These are phyloP conservation scores for Rhodotorula sphaerocarpa DNA, from an alignment of 768 basidiomycete species.

Conservation along the genomic window DNA sequence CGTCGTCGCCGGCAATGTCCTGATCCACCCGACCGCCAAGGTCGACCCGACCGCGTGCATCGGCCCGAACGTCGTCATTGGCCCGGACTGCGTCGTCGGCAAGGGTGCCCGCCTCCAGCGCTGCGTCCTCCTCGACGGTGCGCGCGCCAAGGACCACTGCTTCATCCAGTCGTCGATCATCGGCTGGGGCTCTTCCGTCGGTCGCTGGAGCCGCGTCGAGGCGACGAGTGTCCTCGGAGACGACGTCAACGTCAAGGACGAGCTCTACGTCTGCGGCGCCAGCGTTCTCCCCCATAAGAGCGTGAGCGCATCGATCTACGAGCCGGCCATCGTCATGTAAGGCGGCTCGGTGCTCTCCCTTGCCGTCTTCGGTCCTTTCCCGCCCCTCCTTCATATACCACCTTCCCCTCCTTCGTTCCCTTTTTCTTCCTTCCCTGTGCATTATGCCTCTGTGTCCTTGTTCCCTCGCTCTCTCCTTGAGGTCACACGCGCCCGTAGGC, in stretches of 20 bases:
- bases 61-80: conserved; percentile 50
- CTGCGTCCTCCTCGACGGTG: conserved; percentile 48
- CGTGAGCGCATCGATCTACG: conserved; percentile 37
- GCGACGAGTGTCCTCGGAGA: conserved; percentile 47
- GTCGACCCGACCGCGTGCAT: conserved; percentile 46
- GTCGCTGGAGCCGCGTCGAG: conserved; percentile 23
- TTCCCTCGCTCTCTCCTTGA: no score
- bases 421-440: background rate
- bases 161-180: conserved; percentile 49
- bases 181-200: conserved; percentile 42
- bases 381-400: background rate
- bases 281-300: conserved; percentile 32
- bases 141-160: conserved; percentile 48
- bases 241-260: conserved; percentile 50
- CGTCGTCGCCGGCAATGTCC: conserved; percentile 48
- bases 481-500: no score
- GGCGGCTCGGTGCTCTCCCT: background rate
- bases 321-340: conserved; percentile 41
- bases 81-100: conserved; percentile 47
- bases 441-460: no score
- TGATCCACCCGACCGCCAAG: conserved; percentile 47
- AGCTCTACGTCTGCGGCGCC: conserved; percentile 47
- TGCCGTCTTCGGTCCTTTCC: background rate
- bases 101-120: conserved; percentile 48
- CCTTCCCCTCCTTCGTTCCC: no score